These are phyloP conservation scores for Parvularia atlantis DNA, from an alignment of 78 protist species.

Conservation along the genomic window DNA sequence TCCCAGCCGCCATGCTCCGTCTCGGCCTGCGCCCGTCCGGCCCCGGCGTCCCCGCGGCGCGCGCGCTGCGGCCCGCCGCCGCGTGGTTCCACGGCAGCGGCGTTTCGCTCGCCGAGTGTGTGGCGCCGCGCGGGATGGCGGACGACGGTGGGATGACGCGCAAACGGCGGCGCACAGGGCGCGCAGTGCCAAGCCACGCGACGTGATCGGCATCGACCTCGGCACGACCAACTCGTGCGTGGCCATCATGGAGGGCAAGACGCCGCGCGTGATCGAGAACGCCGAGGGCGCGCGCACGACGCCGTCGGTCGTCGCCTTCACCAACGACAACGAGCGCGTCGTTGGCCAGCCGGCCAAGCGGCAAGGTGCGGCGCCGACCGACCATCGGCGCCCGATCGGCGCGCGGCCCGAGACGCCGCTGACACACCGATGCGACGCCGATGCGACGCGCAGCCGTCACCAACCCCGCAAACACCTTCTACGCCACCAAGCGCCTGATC, in stretches of 20 bases:
- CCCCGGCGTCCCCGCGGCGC: no score
- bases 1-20: no score
- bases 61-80: no score
- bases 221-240: slow-evolving; percentile 99
- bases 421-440: no score
- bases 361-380: no score
- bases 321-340: slow-evolving; percentile 61
- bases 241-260: slow-evolving; percentile 77
- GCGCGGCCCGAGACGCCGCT: neutral
- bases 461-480: slow-evolving; percentile 80
- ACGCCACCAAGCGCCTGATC: slow-evolving; percentile 89
- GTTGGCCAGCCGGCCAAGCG: slow-evolving; percentile 89
- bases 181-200: slow-evolving; percentile 15
- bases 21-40: no score
- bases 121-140: no score
- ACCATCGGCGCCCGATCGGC: neutral
- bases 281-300: slow-evolving; percentile 88
- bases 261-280: slow-evolving; percentile 75
- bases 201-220: slow-evolving; percentile 92
- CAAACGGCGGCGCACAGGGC: no score
- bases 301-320: slow-evolving; percentile 90
- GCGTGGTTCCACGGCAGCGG: no score
- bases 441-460: no score
- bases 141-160: no score
- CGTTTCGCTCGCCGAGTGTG: no score